A percentile compares a stretch with the other conserved stretches of the same genome.
phyloP scores from a whole-genome alignment of 129 eudicot species.

The Scalesia atractyloides region DNA sequence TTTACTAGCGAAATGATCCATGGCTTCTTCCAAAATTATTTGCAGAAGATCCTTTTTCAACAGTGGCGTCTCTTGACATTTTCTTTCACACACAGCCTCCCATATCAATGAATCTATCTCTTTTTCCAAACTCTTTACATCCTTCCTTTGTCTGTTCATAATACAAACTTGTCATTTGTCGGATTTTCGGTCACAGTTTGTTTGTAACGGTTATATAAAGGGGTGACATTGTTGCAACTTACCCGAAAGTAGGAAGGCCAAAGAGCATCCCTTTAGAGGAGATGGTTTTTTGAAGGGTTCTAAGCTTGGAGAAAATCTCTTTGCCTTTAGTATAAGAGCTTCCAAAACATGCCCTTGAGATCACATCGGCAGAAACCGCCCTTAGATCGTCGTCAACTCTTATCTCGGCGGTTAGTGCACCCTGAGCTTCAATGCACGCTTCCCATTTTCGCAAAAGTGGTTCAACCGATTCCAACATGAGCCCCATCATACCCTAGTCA shows the following conservation, averaged over 20 bases:
- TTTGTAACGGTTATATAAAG: not conserved
- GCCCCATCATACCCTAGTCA: conserved; percentile 77
- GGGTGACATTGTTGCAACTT: conserved; percentile 11
- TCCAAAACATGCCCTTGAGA: conserved; percentile 79
- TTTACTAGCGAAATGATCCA: conserved; percentile 46
- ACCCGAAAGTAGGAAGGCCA: conserved; percentile 69
- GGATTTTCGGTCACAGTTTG: not conserved
- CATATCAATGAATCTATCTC: conserved; percentile 80
- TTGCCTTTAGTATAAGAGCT: conserved; percentile 74
- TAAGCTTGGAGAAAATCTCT: conserved; percentile 69
- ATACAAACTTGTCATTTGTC: conserved; percentile 4
- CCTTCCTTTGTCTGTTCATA: conserved; percentile 35
- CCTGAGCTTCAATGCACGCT: conserved; percentile 58
- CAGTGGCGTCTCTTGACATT: conserved; percentile 43
- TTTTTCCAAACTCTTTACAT: conserved; percentile 56
- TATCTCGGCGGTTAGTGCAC: conserved; percentile 53
- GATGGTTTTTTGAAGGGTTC: conserved; percentile 64
- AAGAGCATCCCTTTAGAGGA: conserved; percentile 61
- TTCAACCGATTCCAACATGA: conserved; percentile 66
- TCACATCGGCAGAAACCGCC: conserved; percentile 73
- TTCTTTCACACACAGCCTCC: conserved; percentile 67
- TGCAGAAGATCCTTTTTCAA: conserved; percentile 72
- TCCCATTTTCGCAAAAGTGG: conserved; percentile 71
- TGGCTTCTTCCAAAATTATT: conserved; percentile 74
- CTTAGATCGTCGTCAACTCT: conserved; percentile 77